These are phyloP conservation scores for Priceomyces medius DNA, from an alignment of 805 yeast genomes.

Conservation along the genomic window DNA sequence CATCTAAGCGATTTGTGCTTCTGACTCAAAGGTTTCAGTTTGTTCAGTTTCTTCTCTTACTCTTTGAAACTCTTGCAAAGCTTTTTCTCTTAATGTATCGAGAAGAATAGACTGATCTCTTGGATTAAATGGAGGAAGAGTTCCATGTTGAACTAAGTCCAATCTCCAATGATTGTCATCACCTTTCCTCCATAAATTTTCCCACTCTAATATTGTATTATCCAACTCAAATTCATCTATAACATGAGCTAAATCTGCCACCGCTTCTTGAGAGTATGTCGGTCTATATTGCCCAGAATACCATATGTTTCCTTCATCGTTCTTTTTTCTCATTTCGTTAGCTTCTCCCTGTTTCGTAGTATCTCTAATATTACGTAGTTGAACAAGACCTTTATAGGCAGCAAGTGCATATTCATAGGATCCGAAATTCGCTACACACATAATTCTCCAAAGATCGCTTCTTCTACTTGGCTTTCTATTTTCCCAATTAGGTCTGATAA, in stretches of 20 bases:
- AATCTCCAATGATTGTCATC: slow-evolving; percentile 69
- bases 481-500: slow-evolving; percentile 84
- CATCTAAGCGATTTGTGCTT: not conserved
- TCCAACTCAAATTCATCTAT: slow-evolving; percentile 59
- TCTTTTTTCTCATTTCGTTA: slow-evolving; percentile 64
- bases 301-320: slow-evolving; percentile 81
- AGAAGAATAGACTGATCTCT: slow-evolving; percentile 68
- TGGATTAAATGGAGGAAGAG: slow-evolving; percentile 55
- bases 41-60: slow-evolving; percentile 15
- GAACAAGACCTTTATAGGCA: slow-evolving; percentile 71
- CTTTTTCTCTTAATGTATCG: slow-evolving; percentile 52
- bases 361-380: slow-evolving; percentile 74
- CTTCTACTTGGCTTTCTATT: slow-evolving; percentile 78
- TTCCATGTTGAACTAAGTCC: slow-evolving; percentile 58
- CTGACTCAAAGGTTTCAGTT: not conserved
- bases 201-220: slow-evolving; percentile 70
- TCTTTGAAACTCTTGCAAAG: slow-evolving; percentile 33
- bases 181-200: slow-evolving; percentile 83
- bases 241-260: slow-evolving; percentile 73
- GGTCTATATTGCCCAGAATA: slow-evolving; percentile 86
- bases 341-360: slow-evolving; percentile 58
- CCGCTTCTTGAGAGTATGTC: slow-evolving; percentile 85
- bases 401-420: slow-evolving; percentile 63
- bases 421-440: slow-evolving; percentile 77
- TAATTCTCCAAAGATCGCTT: slow-evolving; percentile 84